phyloP scores from a whole-genome alignment of 306 rosid species.

The Sicyos baderoa region DNA sequence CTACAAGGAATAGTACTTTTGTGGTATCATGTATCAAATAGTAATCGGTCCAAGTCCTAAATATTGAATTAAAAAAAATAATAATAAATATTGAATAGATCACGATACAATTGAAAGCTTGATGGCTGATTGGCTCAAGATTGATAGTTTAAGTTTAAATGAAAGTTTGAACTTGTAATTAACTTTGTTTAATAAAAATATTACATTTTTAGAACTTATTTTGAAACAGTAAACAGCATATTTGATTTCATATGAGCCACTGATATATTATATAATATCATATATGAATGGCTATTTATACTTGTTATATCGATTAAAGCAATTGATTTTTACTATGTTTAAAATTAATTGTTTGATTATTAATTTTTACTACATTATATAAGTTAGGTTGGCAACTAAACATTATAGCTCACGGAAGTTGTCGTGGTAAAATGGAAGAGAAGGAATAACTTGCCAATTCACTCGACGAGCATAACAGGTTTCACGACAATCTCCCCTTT shows the following conservation, averaged over 20 bases:
- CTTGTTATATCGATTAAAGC: background rate
- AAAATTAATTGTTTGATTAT: background rate
- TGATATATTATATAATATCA: background rate
- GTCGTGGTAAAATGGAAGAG: background rate
- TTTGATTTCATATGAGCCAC: too few relatives aligned
- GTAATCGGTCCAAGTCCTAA: too few relatives aligned
- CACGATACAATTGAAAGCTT: too few relatives aligned
- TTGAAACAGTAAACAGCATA: too few relatives aligned
- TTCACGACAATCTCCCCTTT: background rate
- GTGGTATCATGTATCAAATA: too few relatives aligned
- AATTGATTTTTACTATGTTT: background rate
- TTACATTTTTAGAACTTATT: background rate
- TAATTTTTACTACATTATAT: background rate
- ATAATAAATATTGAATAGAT: too few relatives aligned
- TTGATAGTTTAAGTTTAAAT: too few relatives aligned
- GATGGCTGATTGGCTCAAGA: too few relatives aligned
- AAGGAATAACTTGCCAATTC: background rate
- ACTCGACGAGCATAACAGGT: background rate
- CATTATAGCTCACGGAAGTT: background rate
- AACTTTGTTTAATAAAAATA: too few relatives aligned
- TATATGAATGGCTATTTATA: background rate
- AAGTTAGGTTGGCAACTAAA: background rate
- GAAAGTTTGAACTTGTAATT: too few relatives aligned
- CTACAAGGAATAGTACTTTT: too few relatives aligned
- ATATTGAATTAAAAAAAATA: too few relatives aligned